Percentiles rank a stretch among this genome's conserved stretches.
These are phyloP conservation scores for Datura wrightii DNA, from an alignment of 257 asterid genomes.

Conservation along the genomic window DNA sequence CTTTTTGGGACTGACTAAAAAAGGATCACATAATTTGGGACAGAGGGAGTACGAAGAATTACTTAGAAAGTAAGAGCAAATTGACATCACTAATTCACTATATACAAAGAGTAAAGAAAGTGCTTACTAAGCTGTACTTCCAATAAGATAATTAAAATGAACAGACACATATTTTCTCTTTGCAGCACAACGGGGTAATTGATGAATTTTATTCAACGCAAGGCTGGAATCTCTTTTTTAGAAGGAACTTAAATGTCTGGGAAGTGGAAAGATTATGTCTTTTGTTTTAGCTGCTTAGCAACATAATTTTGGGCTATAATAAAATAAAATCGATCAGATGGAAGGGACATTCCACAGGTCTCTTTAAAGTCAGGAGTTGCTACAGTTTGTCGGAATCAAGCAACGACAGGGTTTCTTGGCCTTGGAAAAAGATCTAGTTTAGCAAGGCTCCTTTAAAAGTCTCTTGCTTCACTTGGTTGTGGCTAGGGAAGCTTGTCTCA, in stretches of 20 bases:
- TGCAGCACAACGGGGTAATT: not conserved
- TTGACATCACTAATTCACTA: not conserved
- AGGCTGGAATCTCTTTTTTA: not conserved
- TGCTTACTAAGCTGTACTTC: not conserved
- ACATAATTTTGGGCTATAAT: not conserved
- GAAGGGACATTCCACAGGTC: not conserved
- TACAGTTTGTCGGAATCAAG: not conserved
- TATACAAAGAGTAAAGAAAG: not conserved
- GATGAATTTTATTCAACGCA: not conserved
- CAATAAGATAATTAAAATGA: not conserved
- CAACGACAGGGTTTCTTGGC: not conserved
- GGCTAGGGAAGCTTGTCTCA: not conserved
- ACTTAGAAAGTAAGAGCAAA: not conserved
- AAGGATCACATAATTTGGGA: too few species aligned
- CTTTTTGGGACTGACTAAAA: too few species aligned
- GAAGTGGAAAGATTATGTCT: not conserved
- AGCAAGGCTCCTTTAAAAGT: not conserved
- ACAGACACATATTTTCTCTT: not conserved
- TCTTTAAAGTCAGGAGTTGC: constrained; percentile 9
- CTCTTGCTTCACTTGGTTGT: not conserved
- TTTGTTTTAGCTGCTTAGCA: not conserved
- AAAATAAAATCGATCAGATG: not conserved
- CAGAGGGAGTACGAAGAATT: not conserved
- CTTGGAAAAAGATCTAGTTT: not conserved
- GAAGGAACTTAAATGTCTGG: not conserved